These are phyloP conservation scores for Chionographis japonica DNA, from an alignment of 106 monocot genomes.

Conservation along the genomic window DNA sequence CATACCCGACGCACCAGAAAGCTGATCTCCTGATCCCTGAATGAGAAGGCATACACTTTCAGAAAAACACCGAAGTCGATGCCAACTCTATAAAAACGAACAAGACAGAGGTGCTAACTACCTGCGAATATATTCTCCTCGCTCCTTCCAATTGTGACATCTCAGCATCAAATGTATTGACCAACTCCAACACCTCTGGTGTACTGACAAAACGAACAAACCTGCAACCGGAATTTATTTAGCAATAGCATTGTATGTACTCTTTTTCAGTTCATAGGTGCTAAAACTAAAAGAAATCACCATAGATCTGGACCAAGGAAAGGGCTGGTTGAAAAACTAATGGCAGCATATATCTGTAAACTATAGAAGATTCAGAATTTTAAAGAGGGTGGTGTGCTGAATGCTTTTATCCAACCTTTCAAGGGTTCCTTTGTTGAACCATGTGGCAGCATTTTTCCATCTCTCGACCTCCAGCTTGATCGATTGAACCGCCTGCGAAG, in stretches of 20 bases:
- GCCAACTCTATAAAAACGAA: not conserved
- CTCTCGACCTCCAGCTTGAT: slow-evolving; percentile 58
- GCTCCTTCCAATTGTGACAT: slow-evolving; percentile 91
- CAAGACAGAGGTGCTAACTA: not conserved
- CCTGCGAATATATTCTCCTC: slow-evolving; percentile 80
- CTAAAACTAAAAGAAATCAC: not conserved
- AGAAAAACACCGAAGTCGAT: slow-evolving; percentile 11
- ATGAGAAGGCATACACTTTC: slow-evolving; percentile 12
- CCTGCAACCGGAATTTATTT: slow-evolving; percentile 27
- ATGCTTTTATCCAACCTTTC: slow-evolving; percentile 45
- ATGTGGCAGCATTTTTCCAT: slow-evolving; percentile 31
- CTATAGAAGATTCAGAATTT: too few species aligned
- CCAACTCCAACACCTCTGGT: slow-evolving; percentile 87
- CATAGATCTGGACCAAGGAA: not conserved
- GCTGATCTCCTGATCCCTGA: slow-evolving; percentile 53
- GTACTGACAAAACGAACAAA: slow-evolving; percentile 99
- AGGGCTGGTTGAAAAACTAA: not conserved
- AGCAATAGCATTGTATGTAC: not conserved
- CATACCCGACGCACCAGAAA: slow-evolving; percentile 33
- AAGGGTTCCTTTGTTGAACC: slow-evolving; percentile 84
- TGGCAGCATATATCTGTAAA: too few species aligned
- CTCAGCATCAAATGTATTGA: slow-evolving; percentile 87
- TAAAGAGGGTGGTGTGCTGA: not conserved
- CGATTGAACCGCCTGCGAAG: slow-evolving; percentile 22
- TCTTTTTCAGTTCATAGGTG: not conserved